phyloP scores from a whole-genome alignment of 176 grass and related monocot species.

The Hyparrhenia diplandra region DNA sequence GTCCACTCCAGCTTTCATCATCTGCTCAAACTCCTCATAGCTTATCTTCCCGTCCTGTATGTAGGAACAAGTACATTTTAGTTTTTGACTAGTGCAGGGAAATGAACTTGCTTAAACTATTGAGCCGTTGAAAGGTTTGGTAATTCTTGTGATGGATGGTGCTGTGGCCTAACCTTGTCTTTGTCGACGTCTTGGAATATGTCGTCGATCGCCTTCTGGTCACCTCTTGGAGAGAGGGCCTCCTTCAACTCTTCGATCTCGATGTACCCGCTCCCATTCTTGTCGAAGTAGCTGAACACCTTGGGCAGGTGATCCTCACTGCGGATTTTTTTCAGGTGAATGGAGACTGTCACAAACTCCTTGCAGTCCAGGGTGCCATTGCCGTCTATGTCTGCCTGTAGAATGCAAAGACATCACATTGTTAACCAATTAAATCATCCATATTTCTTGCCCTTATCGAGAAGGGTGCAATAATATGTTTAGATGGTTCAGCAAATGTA shows the following conservation, averaged over 20 bases:
- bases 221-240: constrained; percentile 59
- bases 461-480: neutral
- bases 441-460: neutral
- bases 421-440: neutral
- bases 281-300: constrained; percentile 84
- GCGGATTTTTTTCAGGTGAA: constrained; percentile 80
- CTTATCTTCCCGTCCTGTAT: constrained; percentile 85
- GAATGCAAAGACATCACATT: neutral
- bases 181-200: constrained; percentile 77
- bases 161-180: constrained; percentile 47
- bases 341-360: constrained; percentile 84
- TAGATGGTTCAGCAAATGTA: too few relatives aligned
- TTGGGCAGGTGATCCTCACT: constrained; percentile 77
- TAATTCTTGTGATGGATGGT: neutral
- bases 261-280: constrained; percentile 76
- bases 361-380: constrained; percentile 80
- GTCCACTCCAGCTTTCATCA: constrained; percentile 90
- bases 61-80: neutral
- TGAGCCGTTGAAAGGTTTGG: neutral
- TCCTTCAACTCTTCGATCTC: constrained; percentile 86
- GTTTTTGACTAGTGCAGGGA: neutral
- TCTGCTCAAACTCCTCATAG: constrained; percentile 80
- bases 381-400: constrained; percentile 74
- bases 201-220: constrained; percentile 64
- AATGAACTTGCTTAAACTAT: neutral